Evolutionary conservation across 495 filamentous ascomycete genomes (phyloP).

Genomic region (Lophium mytilinum): DNA sequence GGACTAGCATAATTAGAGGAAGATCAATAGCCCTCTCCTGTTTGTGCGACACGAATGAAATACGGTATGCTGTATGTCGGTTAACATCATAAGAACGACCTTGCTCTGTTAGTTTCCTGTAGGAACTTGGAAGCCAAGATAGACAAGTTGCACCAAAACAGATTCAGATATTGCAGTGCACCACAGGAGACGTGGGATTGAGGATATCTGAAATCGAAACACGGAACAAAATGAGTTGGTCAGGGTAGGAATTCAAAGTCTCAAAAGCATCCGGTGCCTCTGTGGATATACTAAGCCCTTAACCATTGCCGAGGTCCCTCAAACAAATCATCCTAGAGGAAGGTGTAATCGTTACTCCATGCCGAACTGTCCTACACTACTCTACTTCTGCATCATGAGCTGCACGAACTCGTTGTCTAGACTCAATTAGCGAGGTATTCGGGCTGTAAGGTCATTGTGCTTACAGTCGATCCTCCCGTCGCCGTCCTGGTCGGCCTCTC

Average conservation of each 20-base stretch:
- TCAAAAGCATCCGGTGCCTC: constrained; percentile 13
- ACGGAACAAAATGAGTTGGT: constrained; percentile 10
- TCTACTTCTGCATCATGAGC: constrained; percentile 99
- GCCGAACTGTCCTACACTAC: not conserved
- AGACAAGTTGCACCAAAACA: no score
- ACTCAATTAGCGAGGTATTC: constrained; percentile 31
- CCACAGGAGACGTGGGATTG: constrained; percentile 15
- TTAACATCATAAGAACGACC: not conserved
- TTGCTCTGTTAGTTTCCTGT: no score
- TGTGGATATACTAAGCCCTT: constrained; percentile 14
- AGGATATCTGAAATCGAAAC: constrained; percentile 22
- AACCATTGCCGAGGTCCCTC: not conserved
- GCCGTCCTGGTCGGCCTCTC: constrained; percentile 97
- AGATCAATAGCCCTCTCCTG: no score
- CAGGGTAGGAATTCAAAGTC: not conserved
- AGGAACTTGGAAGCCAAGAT: no score
- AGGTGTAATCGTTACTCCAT: constrained; percentile 1
- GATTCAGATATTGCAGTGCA: not conserved
- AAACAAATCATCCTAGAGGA: not conserved
- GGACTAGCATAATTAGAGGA: no score
- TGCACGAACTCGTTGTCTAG: constrained; percentile 99
- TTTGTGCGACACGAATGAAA: no score
- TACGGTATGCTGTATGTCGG: not conserved
- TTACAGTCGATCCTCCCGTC: constrained; percentile 95
- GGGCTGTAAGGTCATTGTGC: constrained; percentile 11